Evolutionary conservation across 768 basidiomycete species (phyloP).

Genomic region (Suillus placidus): DNA sequence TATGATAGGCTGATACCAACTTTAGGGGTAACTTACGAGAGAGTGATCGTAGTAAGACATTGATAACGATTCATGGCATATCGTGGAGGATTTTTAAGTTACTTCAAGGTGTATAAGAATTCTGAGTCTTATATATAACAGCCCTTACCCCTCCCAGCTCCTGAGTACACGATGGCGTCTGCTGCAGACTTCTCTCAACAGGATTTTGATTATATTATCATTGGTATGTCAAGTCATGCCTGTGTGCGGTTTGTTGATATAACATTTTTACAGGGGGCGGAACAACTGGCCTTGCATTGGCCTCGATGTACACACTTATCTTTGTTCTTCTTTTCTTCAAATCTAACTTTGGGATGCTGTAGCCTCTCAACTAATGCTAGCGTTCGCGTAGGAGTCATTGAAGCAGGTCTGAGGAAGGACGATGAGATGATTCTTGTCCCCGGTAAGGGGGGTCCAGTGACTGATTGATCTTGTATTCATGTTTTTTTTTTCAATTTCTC

Average conservation of each 20-base stretch:
- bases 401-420: slow-evolving; percentile 19
- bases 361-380: slow-evolving; percentile 16
- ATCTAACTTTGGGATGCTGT: not conserved
- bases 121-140: not conserved
- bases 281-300: slow-evolving; percentile 20
- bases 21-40: not conserved
- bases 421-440: slow-evolving; percentile 18
- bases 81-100: not conserved
- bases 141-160: not conserved
- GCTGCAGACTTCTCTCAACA: slow-evolving; percentile 14
- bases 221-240: slow-evolving; percentile 14
- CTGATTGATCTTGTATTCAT: not conserved
- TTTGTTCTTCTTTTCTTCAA: not conserved
- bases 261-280: slow-evolving; percentile 14
- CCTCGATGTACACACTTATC: slow-evolving; percentile 14
- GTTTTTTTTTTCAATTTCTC: not conserved
- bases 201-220: slow-evolving; percentile 22
- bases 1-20: not conserved
- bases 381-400: slow-evolving; percentile 18
- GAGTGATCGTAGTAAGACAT: not conserved
- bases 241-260: not conserved
- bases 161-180: slow-evolving; percentile 10
- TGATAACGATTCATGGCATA: not conserved
- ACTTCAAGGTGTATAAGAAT: not conserved
- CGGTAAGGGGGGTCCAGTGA: slow-evolving; percentile 2